Base-by-base conservation (phyloP, 108 stramenopile genomes). In the Skeletonema grethae region DNA sequence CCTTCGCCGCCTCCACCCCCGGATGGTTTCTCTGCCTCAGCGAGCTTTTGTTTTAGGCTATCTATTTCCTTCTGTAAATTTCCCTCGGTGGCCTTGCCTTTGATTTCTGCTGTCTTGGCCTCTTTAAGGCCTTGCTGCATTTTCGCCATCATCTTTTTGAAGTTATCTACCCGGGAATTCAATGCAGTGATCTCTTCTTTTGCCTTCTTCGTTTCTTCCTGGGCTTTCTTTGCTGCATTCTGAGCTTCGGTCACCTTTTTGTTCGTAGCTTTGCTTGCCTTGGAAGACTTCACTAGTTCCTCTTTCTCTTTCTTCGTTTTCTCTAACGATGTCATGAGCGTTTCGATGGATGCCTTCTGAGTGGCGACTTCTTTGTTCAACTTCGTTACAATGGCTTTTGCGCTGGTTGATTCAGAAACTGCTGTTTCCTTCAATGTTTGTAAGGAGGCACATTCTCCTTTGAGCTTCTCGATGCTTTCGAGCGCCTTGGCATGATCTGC, bases 401-500 rank as follows among this genome's bases (percentile, higher is more conserved):
- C 94, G 50, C 73, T 85, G 63, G 84, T 71, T 45, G 66, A 64
- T 41, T 94, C 92, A 13, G 80, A 68, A 64, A 89, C 89, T 7
- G 90, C 87, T 45, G 64, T 66, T 25, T 66, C 72, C 58, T 90
- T 91, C 53, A 82, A 67, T 10, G 80, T 16, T 71, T 87, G 85
- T 13, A 87, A 61, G 10, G 65, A 29, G 15, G 76, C 50, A 9
- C 72, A 61, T 68, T 94, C 86, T 20, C 74, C 69, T 67, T 84
- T 72, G 32, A 91, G 56, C 24, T 71, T 72, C 55, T 90, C 87
- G 35, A 85, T 69, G 55, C 72, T 83, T 43, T 83, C 85, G 30
- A 92, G 84, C 2, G 87, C 83, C 57, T 81, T 66, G 7, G 70
- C 82, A 74, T 96, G 92, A 66, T 96, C 95, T 43, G 83, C 86